Base-by-base conservation (phyloP, 2,329 filamentous ascomycete species). In the Tolypocladium album region DNA sequence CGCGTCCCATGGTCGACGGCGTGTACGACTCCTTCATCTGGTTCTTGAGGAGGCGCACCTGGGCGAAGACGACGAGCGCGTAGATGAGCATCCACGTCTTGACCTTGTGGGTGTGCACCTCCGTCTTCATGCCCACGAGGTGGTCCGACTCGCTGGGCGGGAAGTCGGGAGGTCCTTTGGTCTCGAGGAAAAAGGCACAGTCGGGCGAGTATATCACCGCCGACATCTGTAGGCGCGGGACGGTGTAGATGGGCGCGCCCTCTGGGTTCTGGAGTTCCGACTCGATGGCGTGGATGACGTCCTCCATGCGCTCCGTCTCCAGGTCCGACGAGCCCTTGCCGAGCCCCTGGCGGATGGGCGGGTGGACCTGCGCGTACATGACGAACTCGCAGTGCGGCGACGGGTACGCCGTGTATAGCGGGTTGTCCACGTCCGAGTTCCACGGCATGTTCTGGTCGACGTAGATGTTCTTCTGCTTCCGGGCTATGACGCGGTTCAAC, bases 361-460 rank as follows among this genome's bases (percentile, higher is more conserved):
- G 83, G 63, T 88, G 81, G 47, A 93, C 80, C 70, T 97, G 94
- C 38, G 93, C 78, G 72, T 92, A 97, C 59, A 96, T 77, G 57
- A 99, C 77, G 68, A 91, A 91, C 73, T 99, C 94, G 79, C 94
- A 99, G 66, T 90, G 88, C 0, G 91, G 90, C 15, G 70, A 72
- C 22, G 85, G 82, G 61, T 82, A 80, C 60, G 77, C 78, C 13
- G 81, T 75, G 62, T 88, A 86, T 27, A 82, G 67, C n/a, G 74
- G 80, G 13, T 81, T 84, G 62, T 88, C 83, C 3, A 85, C 76
- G 59, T 84, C 84, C 2, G 90, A 89, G 3, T 86, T 84, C 91
- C 91, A 97, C 0, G 92, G 90, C 67, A 89, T 87, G 38, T 77
- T 79, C 22, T 82, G 77, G 67, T 88, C 82, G 61, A 78, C 70